Conservation (phyloP, 1,284 basidiomycete species). For the Leccinum solheimii region DNA sequence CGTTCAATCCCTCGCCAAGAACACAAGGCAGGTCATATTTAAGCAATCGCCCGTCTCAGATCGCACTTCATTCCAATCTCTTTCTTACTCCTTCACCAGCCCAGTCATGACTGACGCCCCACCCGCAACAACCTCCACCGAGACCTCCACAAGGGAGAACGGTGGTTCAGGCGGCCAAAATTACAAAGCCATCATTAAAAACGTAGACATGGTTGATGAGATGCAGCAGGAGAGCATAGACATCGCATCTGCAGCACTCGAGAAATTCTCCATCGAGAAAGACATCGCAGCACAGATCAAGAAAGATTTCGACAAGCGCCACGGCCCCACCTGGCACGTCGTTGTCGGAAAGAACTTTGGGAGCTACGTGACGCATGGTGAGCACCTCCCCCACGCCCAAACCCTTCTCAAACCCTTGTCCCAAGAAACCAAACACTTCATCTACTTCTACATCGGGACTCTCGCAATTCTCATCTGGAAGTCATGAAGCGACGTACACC, state of each 20-base stretch:
- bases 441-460: conserved; percentile 92
- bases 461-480: conserved; percentile 95
- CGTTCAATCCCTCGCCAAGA: conserved; percentile 19
- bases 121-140: conserved; percentile 54
- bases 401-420: conserved; percentile 14
- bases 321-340: conserved; percentile 95
- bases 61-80: conserved; percentile 1
- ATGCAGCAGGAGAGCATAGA: conserved; percentile 95
- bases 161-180: conserved; percentile 48
- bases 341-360: conserved; percentile 99
- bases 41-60: conserved; percentile 15
- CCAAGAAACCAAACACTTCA: conserved; percentile 93
- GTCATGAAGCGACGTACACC: conserved; percentile 52
- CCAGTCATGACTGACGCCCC: conserved; percentile 61
- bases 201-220: conserved; percentile 95
- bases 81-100: background rate
- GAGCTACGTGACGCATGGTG: conserved; percentile 96
- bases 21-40: conserved; percentile 36
- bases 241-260: conserved; percentile 81
- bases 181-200: conserved; percentile 84
- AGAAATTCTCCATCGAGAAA: conserved; percentile 93
- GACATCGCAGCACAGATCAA: conserved; percentile 98
- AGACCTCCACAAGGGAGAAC: conserved; percentile 48
- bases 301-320: conserved; percentile 92
- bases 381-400: background rate